phyloP scores from a whole-genome alignment of 1,284 basidiomycete species.

The Ceratobasidium sp. region DNA sequence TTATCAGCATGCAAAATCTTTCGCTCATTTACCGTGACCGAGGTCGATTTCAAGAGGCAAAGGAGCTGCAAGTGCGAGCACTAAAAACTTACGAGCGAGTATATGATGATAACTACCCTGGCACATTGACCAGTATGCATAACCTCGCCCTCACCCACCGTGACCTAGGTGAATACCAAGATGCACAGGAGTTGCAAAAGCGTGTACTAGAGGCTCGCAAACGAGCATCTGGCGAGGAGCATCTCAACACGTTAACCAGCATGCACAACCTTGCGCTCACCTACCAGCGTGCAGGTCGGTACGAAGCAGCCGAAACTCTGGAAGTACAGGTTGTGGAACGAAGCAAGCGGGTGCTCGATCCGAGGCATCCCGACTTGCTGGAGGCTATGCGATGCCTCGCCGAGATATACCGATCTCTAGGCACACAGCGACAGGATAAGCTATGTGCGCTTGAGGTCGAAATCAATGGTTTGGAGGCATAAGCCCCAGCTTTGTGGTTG shows the following conservation, averaged over 20 bases:
- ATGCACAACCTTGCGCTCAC: background rate
- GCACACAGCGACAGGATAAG: no score
- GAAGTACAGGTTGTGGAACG: background rate
- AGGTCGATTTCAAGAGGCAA: background rate
- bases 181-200: background rate
- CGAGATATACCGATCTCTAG: background rate
- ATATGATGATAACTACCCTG: background rate
- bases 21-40: background rate
- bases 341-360: background rate
- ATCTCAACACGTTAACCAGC: background rate
- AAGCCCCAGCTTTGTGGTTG: no score
- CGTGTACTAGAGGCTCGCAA: background rate
- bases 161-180: background rate
- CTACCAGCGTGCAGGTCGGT: background rate
- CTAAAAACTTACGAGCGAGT: background rate
- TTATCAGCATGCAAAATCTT: background rate
- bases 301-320: background rate
- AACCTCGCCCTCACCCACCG: constrained; percentile 1
- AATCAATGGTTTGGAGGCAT: no score
- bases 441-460: no score
- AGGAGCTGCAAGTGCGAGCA: background rate
- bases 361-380: background rate
- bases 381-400: background rate
- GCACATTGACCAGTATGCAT: background rate
- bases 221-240: background rate